A percentile compares a stretch with the other conserved stretches of the same genome.
These are phyloP conservation scores for Aspergillus cejpii DNA, from an alignment of 2,329 filamentous ascomycete species.

Conservation along the genomic window DNA sequence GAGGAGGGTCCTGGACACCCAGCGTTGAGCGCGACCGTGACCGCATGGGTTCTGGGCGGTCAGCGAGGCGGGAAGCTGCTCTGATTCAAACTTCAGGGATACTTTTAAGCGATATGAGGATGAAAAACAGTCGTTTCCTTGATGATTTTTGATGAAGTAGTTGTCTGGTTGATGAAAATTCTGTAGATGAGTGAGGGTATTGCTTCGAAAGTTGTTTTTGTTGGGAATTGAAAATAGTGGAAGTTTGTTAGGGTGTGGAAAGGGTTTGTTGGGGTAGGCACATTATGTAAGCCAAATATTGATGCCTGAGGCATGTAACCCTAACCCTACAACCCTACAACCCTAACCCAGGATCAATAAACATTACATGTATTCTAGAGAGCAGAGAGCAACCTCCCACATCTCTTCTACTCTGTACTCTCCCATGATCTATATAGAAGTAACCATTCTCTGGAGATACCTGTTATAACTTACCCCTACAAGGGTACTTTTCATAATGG, in stretches of 20 bases:
- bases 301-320: not conserved
- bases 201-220: not conserved
- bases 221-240: not conserved
- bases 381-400: too few species aligned
- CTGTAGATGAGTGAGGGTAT: not conserved
- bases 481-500: too few species aligned
- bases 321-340: too few species aligned
- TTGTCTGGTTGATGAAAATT: not conserved
- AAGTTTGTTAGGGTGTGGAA: not conserved
- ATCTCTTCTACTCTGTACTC: too few species aligned
- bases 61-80: not conserved
- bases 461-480: too few species aligned
- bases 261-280: not conserved
- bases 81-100: not conserved
- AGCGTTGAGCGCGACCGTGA: not conserved
- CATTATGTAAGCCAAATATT: not conserved
- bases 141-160: not conserved
- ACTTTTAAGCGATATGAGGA: not conserved
- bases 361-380: too few species aligned
- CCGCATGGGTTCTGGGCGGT: not conserved
- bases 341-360: too few species aligned
- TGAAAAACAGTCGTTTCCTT: not conserved
- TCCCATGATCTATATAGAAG: too few species aligned
- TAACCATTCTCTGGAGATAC: too few species aligned
- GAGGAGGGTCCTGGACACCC: not conserved